These are phyloP conservation scores for Drosera capensis DNA, from an alignment of 148 eudicot genomes.

Conservation along the genomic window DNA sequence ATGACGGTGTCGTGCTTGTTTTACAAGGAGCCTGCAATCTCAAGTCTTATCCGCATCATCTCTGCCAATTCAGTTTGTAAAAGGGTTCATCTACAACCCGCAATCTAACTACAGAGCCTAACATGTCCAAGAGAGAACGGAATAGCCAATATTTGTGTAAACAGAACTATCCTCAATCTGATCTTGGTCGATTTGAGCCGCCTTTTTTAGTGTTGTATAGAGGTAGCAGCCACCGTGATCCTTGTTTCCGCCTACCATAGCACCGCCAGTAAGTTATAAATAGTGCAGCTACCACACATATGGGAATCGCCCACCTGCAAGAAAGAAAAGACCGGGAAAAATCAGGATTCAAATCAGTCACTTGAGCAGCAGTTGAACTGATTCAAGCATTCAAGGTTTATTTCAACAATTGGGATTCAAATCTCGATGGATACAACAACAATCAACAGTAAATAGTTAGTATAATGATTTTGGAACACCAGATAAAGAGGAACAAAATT, in stretches of 20 bases:
- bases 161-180: conserved; percentile 23
- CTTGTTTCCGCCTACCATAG: conserved; percentile 60
- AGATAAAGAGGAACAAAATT: background rate
- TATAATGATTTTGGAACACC: background rate
- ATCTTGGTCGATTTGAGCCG: conserved; percentile 37
- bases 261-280: conserved; percentile 82
- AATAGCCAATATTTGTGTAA: background rate
- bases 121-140: background rate
- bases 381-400: too few species aligned
- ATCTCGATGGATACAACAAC: too few species aligned
- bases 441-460: background rate
- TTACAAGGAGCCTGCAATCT: too few species aligned
- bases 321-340: background rate
- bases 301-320: conserved; percentile 86
- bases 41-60: too few species aligned
- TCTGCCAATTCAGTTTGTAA: too few species aligned
- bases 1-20: too few species aligned
- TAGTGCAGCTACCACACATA: conserved; percentile 27
- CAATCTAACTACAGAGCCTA: too few species aligned
- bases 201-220: conserved; percentile 47
- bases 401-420: too few species aligned
- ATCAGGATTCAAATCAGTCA: too few species aligned
- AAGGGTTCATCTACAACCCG: background rate
- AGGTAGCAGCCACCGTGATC: conserved; percentile 54
- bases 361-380: too few species aligned